phyloP scores from a whole-genome alignment of 1,284 basidiomycete species.

The Melampsora larici-populina region DNA sequence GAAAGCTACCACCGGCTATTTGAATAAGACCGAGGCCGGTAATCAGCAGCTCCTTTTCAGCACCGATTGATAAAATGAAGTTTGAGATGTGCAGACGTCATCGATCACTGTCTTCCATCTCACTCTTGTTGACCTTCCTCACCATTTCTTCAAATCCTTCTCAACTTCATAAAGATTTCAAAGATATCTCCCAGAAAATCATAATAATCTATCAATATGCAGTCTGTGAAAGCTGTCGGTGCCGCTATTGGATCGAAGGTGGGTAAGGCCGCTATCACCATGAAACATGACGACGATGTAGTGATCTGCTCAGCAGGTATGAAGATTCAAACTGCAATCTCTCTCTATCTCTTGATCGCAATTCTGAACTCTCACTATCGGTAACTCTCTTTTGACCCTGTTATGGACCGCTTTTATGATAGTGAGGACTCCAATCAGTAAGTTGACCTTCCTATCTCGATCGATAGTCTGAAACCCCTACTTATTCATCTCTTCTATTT shows the following conservation, averaged over 20 bases:
- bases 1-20: too few species aligned
- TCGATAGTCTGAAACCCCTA: background rate
- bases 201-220: background rate
- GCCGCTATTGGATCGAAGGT: constrained; percentile 38
- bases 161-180: too few species aligned
- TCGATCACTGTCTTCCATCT: too few species aligned
- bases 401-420: background rate
- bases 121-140: too few species aligned
- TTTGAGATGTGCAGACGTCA: too few species aligned
- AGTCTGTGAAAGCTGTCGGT: constrained; percentile 33
- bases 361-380: background rate
- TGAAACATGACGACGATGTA: constrained; percentile 37
- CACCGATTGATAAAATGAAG: too few species aligned
- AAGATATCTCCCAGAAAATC: too few species aligned
- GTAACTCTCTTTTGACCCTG: background rate
- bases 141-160: too few species aligned
- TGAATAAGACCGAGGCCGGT: too few species aligned
- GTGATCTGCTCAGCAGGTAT: constrained; percentile 41
- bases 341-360: background rate
- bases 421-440: constrained; percentile 42
- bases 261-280: constrained; percentile 32
- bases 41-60: too few species aligned
- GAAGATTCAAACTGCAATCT: background rate
- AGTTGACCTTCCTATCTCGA: background rate
- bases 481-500: background rate